Percentiles rank a stretch among this genome's conserved stretches.
These are phyloP conservation scores for Spergularia bocconei DNA, from an alignment of 148 eudicot genomes.

Conservation along the genomic window DNA sequence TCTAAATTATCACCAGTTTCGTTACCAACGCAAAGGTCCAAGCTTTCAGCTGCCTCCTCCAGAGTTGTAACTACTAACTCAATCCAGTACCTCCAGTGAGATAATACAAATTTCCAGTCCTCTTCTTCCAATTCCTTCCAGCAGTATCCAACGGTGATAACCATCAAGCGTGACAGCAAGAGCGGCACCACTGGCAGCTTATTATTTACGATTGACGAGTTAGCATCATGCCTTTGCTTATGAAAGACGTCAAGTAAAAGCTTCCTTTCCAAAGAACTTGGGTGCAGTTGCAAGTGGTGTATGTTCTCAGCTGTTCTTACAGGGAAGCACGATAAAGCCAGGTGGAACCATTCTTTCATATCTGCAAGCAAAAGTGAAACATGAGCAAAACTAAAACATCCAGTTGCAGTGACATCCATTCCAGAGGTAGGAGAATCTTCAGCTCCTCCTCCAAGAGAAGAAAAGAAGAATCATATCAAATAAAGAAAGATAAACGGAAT, in stretches of 20 bases:
- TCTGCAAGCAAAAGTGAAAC: slow-evolving; percentile 41
- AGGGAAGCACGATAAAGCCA: slow-evolving; percentile 85
- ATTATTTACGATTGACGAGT: slow-evolving; percentile 39
- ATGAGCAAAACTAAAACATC: background rate
- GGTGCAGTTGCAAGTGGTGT: slow-evolving; percentile 37
- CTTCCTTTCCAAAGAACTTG: slow-evolving; percentile 45
- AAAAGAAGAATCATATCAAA: too few relatives aligned
- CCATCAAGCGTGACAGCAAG: slow-evolving; percentile 57
- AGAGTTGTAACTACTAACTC: slow-evolving; percentile 68
- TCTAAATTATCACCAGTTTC: slow-evolving; percentile 31
- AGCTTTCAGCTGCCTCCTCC: slow-evolving; percentile 86
- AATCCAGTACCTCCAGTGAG: slow-evolving; percentile 70
- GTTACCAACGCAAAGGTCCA: slow-evolving; percentile 48
- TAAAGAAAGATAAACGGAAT: too few relatives aligned
- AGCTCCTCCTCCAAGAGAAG: too few relatives aligned
- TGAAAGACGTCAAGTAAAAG: slow-evolving; percentile 62
- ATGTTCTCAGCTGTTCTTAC: slow-evolving; percentile 33
- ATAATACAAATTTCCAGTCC: slow-evolving; percentile 80
- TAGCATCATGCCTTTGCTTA: slow-evolving; percentile 62
- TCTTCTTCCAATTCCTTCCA: slow-evolving; percentile 80
- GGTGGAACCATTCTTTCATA: slow-evolving; percentile 73
- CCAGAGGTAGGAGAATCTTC: too few relatives aligned
- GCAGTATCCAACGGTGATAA: slow-evolving; percentile 71
- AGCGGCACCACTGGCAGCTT: slow-evolving; percentile 56
- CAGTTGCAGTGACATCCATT: background rate